Evolutionary conservation across 306 rosid genomes (phyloP).

Genomic region (Prunus fruticosa): DNA sequence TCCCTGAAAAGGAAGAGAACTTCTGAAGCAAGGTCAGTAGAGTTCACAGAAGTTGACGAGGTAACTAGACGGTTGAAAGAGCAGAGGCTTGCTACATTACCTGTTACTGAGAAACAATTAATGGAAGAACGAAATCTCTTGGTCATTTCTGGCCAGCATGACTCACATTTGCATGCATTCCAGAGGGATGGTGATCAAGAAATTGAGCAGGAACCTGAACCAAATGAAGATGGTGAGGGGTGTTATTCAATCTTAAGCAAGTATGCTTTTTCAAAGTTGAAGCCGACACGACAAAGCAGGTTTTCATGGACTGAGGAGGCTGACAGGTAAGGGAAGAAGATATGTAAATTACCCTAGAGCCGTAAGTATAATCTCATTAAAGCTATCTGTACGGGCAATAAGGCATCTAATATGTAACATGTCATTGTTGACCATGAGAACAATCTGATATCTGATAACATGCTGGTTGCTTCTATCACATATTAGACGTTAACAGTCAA

Average conservation of each 20-base stretch:
- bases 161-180: background rate
- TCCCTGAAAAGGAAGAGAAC: constrained; percentile 29
- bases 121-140: background rate
- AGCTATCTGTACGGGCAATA: too few relatives aligned
- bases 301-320: constrained; percentile 76
- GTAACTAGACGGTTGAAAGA: background rate
- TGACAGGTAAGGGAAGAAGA: constrained; percentile 58
- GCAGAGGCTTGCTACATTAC: background rate
- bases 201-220: constrained; percentile 26
- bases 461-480: too few relatives aligned
- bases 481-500: too few relatives aligned
- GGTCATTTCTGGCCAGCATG: background rate
- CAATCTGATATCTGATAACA: too few relatives aligned
- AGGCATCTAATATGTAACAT: too few relatives aligned
- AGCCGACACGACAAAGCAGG: constrained; percentile 60
- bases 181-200: background rate
- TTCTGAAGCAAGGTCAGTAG: constrained; percentile 41
- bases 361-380: background rate
- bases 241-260: background rate
- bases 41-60: constrained; percentile 40
- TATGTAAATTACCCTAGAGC: background rate
- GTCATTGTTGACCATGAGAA: too few relatives aligned
- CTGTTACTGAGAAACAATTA: background rate
- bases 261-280: constrained; percentile 43
- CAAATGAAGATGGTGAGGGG: constrained; percentile 34